Evolutionary conservation across 768 basidiomycete genomes (phyloP), one percentile per base, ranked within the genome.

Genomic region (Tylopilus sp.): DNA sequence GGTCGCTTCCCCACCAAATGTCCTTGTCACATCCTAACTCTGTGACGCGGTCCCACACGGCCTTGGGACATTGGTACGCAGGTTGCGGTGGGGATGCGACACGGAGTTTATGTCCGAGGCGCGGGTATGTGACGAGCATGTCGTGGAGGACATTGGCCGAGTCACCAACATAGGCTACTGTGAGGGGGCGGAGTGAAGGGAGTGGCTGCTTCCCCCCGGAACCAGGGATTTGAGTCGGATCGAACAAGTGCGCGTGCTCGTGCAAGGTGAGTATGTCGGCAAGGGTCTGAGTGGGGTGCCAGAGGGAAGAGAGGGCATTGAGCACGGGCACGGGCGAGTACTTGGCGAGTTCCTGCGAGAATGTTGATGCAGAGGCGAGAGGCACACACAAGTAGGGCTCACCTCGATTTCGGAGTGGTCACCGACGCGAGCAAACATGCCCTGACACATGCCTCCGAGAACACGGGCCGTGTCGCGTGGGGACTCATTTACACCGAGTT

Each of bases 271-370:
- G 76, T 6, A 98, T 69, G 74, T 98, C 94, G 3, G 97, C 97
- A 26, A 99, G 85, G 55, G 87, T 84, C 66, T 99, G 97, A 0
- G 94, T 95, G 3, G 97, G 97, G 66, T 99, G 97, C 87, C 92
- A 99, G 40, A 94, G 81, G 17, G 88, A 89, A 3, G 93, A 97
- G 19, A 99, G 85, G 6, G 97, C 97, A 68, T 98, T 99, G 67
- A 98, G 78, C 17, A 99, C 92, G 3, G 97, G 97, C 3, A 97
- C 92, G 2, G 88, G 85, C 0, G 94, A 95, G 74, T 95, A 77
- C 69, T 86, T 78, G 11, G 92, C 94, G 22, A 99, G 78, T 76
- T 92, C 91, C 95, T 97, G 64, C 25, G n/a, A 13, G 24, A 24
- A 25, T 26, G 28, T 46, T 48, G 16, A 38, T 25, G 30, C 40